Conservation (phyloP, 495 filamentous ascomycete genomes). For the Aspergillus diversus region DNA sequence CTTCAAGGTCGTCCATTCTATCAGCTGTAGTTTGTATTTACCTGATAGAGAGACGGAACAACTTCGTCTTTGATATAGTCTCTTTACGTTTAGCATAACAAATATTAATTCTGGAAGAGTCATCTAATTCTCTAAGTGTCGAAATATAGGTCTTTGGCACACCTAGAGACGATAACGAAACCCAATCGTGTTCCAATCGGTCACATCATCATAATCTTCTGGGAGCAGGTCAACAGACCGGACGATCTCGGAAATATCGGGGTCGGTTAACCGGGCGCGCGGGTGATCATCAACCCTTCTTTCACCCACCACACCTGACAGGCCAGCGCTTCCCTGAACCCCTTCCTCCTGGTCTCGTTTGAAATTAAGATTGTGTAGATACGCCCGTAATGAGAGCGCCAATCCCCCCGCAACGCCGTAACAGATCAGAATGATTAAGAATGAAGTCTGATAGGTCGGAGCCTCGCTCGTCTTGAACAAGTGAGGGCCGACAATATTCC, state of each 20-base stretch:
- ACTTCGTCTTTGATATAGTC: too few relatives aligned
- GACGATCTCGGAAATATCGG: constrained; percentile 31
- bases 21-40: too few relatives aligned
- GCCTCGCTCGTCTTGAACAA: constrained; percentile 40
- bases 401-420: constrained; percentile 49
- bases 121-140: too few relatives aligned
- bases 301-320: constrained; percentile 40
- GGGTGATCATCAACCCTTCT: constrained; percentile 37
- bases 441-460: constrained; percentile 47
- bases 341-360: constrained; percentile 45
- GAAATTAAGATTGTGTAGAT: constrained; percentile 45
- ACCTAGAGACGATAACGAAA: constrained; percentile 51
- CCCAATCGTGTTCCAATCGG: constrained; percentile 56
- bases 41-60: too few relatives aligned
- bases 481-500: constrained; percentile 47
- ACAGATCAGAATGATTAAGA: constrained; percentile 56
- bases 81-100: too few relatives aligned
- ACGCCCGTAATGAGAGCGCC: constrained; percentile 42
- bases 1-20: too few relatives aligned
- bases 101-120: too few relatives aligned
- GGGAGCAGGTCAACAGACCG: constrained; percentile 34
- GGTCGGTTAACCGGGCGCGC: constrained; percentile 12
- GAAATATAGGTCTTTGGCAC: too few relatives aligned
- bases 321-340: constrained; percentile 42
- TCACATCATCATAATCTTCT: constrained; percentile 54